Conservation (phyloP, 2,329 filamentous ascomycete species). For the Coniochaeta sp. region DNA sequence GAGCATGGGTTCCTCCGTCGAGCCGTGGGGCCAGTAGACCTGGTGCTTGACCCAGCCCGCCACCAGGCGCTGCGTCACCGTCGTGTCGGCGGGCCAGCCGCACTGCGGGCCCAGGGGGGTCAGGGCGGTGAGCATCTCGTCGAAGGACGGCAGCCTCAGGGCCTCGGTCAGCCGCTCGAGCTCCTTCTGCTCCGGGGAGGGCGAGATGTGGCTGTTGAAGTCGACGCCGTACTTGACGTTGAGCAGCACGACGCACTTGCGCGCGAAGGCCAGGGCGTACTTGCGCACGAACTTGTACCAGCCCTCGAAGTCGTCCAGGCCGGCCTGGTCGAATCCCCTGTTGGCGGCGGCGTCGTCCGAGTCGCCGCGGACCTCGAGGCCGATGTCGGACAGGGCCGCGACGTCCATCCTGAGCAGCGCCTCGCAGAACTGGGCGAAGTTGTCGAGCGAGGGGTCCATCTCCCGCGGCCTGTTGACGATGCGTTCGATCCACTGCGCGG, state of each 20-base stretch:
- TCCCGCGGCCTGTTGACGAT: conserved; percentile 33
- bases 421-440: conserved; percentile 49
- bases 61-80: conserved; percentile 36
- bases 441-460: conserved; percentile 37
- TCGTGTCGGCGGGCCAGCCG: conserved; percentile 35
- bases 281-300: conserved; percentile 60
- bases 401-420: conserved; percentile 37
- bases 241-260: conserved; percentile 76
- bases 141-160: conserved; percentile 68
- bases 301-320: conserved; percentile 42
- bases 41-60: conserved; percentile 70
- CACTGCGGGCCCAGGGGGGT: conserved; percentile 33
- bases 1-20: neutral
- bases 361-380: conserved; percentile 6
- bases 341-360: conserved; percentile 22
- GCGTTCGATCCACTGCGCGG: conserved; percentile 38
- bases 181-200: conserved; percentile 62
- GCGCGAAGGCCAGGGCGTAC: conserved; percentile 84
- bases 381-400: conserved; percentile 23
- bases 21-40: conserved; percentile 25
- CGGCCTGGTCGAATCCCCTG: conserved; percentile 46
- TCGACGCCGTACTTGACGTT: conserved; percentile 86
- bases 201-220: conserved; percentile 63
- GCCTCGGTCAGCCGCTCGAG: conserved; percentile 72
- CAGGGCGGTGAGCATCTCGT: conserved; percentile 64